Conservation (phyloP, 2,329 filamentous ascomycete genomes). For the Lachnellula suecica region DNA sequence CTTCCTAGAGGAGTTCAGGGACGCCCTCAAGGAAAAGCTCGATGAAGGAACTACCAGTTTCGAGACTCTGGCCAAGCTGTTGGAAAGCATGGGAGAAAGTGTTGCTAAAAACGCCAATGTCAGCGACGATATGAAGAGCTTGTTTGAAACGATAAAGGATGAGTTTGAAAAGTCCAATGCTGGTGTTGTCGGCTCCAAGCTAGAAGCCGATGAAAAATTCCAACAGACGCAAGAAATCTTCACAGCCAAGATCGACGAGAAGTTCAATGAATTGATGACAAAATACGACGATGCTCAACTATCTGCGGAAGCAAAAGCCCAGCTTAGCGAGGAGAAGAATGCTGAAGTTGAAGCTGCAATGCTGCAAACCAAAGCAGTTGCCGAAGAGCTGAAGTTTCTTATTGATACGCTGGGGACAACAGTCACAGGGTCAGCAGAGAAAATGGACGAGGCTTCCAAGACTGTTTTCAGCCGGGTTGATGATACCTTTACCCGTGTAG, state of each 20-base stretch:
- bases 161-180: conserved; percentile 88
- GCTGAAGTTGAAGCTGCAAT: conserved; percentile 72
- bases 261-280: conserved; percentile 72
- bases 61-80: conserved; percentile 69
- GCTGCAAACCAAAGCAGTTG: conserved; percentile 71
- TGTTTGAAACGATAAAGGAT: conserved; percentile 72
- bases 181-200: conserved; percentile 75
- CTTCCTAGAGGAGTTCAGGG: conserved; percentile 76
- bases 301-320: conserved; percentile 70
- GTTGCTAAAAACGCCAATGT: conserved; percentile 56
- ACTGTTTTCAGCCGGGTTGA: conserved; percentile 83
- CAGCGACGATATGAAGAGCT: conserved; percentile 65
- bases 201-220: conserved; percentile 81
- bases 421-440: conserved; percentile 80
- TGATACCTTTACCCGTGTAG: conserved; percentile 71
- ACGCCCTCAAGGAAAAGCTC: conserved; percentile 73
- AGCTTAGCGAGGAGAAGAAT: conserved; percentile 71
- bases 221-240: conserved; percentile 55
- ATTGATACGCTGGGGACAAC: conserved; percentile 82
- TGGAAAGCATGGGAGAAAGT: conserved; percentile 66
- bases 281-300: conserved; percentile 88
- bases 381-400: conserved; percentile 83
- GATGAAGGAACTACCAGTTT: conserved; percentile 72
- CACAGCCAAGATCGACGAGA: conserved; percentile 58
- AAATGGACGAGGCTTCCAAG: conserved; percentile 83